phyloP scores from a whole-genome alignment of 352 stramenopile genomes.

The Phytophthora pseudosyringae region DNA sequence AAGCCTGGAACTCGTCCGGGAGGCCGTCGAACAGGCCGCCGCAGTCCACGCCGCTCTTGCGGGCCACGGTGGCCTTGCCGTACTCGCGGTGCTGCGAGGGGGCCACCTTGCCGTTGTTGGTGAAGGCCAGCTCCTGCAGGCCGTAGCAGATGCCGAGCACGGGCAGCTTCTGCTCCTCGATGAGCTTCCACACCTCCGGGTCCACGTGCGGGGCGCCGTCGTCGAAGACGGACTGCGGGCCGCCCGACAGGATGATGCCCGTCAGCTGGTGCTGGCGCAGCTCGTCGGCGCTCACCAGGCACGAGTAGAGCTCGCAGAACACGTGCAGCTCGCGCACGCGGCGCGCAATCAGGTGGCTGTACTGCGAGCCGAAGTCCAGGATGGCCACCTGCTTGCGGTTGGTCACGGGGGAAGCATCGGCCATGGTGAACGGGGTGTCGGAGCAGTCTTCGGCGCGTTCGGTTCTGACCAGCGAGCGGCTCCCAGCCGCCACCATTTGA shows the following conservation, averaged over 20 bases:
- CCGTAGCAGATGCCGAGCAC: slow-evolving; percentile 99
- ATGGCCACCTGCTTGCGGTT: slow-evolving; percentile 97
- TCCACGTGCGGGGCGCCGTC: slow-evolving; percentile 95
- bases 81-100: slow-evolving; percentile 97
- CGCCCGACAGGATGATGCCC: slow-evolving; percentile 98
- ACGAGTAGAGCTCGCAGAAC: slow-evolving; percentile 99
- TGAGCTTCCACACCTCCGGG: slow-evolving; percentile 95
- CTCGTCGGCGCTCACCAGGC: slow-evolving; percentile 93
- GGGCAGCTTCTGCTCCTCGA: slow-evolving; percentile 95
- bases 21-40: slow-evolving; percentile 90
- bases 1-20: slow-evolving; percentile 96
- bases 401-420: slow-evolving; percentile 76
- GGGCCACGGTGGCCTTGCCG: slow-evolving; percentile 95
- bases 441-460: slow-evolving; percentile 31
- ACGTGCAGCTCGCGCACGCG: slow-evolving; percentile 98
- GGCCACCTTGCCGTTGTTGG: slow-evolving; percentile 95
- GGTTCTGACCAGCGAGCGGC: slow-evolving; percentile 30
- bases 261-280: slow-evolving; percentile 94
- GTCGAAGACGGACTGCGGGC: slow-evolving; percentile 97
- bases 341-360: slow-evolving; percentile 99
- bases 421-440: slow-evolving; percentile 49
- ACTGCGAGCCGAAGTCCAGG: slow-evolving; percentile 99
- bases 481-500: slow-evolving; percentile 14
- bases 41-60: slow-evolving; percentile 58
- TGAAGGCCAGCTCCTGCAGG: slow-evolving; percentile 95